phyloP scores from a whole-genome alignment of 768 basidiomycete genomes.

The Tephrocybe sp. region DNA sequence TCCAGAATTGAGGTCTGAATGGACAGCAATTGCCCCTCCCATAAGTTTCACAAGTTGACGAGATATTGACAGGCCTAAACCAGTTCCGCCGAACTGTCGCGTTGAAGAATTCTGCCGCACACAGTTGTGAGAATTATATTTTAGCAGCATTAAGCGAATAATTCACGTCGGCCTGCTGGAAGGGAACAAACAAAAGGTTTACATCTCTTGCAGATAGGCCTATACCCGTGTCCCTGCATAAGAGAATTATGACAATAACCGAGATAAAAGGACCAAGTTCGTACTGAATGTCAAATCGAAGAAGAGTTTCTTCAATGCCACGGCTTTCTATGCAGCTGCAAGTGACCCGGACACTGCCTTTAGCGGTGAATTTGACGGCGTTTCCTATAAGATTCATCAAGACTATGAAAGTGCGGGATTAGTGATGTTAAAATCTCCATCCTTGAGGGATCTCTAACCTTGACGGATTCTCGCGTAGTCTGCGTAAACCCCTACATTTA shows the following conservation, averaged over 20 bases:
- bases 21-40: conserved; percentile 71
- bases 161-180: conserved; percentile 69
- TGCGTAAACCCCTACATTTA: conserved; percentile 57
- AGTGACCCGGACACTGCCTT: conserved; percentile 61
- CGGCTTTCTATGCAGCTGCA: conserved; percentile 51
- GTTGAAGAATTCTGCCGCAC: conserved; percentile 61
- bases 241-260: conserved; percentile 7
- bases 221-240: conserved; percentile 70
- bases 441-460: conserved; percentile 42
- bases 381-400: conserved; percentile 80
- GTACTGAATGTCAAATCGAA: conserved; percentile 70
- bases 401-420: conserved; percentile 34
- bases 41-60: conserved; percentile 75
- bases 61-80: conserved; percentile 73
- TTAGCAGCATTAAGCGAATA: neutral
- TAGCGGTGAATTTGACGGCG: conserved; percentile 71
- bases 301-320: conserved; percentile 42
- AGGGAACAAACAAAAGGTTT: conserved; percentile 69
- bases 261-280: conserved; percentile 8
- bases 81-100: conserved; percentile 76
- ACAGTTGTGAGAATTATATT: neutral
- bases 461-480: conserved; percentile 77
- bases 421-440: neutral
- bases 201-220: conserved; percentile 67
- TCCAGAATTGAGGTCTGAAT: conserved; percentile 62